Percentiles rank a stretch among this genome's conserved stretches.
Conservation (phyloP, 2,329 filamentous ascomycete genomes). For the Aspergillus costaricaensis region DNA sequence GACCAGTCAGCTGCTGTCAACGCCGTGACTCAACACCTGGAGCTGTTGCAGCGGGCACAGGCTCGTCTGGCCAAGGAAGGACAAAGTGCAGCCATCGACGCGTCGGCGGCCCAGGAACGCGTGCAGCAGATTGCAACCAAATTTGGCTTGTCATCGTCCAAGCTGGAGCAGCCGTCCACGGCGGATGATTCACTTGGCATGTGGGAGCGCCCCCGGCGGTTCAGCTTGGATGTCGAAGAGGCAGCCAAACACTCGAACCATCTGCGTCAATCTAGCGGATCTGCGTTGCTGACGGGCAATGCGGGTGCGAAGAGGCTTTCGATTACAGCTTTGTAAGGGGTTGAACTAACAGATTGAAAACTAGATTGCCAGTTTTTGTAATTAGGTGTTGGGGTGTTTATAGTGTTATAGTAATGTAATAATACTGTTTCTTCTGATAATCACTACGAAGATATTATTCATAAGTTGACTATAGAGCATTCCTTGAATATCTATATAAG, state of each 20-base stretch:
- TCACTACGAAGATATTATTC: no score
- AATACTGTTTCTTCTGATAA: no score
- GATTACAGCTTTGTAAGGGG: constrained; percentile 22
- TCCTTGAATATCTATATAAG: no score
- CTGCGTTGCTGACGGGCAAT: constrained; percentile 29
- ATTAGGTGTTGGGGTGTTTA: neutral
- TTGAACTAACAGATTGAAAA: neutral
- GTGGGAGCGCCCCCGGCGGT: constrained; percentile 36
- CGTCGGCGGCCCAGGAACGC: constrained; percentile 28
- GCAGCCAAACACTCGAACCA: constrained; percentile 32
- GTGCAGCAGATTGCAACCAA: constrained; percentile 31
- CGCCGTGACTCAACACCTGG: constrained; percentile 33
- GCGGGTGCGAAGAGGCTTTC: constrained; percentile 27
- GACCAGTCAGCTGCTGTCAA: constrained; percentile 24
- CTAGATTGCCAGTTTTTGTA: neutral
- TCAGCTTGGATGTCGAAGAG: constrained; percentile 37
- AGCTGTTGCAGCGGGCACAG: constrained; percentile 33
- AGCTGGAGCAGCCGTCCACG: constrained; percentile 25
- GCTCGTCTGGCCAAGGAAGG: constrained; percentile 25
- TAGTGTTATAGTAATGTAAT: neutral
- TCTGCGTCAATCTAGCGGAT: constrained; percentile 32
- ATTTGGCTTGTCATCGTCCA: constrained; percentile 28
- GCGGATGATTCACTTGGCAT: constrained; percentile 31
- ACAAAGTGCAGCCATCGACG: constrained; percentile 18
- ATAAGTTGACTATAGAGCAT: no score